Evolutionary conservation across 176 grass and related monocot species (phyloP), one percentile per base, ranked within the genome.

Genomic region (Phoenix dactylifera): DNA sequence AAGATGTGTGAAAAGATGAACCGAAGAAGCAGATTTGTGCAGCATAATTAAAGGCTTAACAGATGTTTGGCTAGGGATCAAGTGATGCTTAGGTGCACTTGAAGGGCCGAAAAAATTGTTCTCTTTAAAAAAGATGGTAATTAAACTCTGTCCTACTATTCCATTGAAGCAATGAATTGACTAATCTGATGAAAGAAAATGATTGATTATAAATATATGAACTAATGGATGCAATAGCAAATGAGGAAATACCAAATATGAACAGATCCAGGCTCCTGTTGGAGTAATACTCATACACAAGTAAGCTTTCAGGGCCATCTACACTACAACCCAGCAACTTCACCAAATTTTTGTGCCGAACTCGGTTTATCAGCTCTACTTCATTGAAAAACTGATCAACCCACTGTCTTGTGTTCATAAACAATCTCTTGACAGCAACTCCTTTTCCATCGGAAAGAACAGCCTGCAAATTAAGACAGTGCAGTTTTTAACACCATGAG

Each of bases 221-320:
- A 44, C 35, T 14, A 44, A 44, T 44, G 35, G 35, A 44, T 25
- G n/a, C 26, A 50, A 79, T 1, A 65, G 16, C 35, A 44, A 44
- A 44, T 14, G 5, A 39, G 53, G 30, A 53, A 26, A 68, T 76
- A 94, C 89, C 77, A 69, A 94, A 94, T 63, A 95, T 66, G 72
- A 95, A 95, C 51, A 85, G 67, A 62, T 95, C 81, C 39, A 95
- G 84, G 64, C 89, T 95, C 55, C 67, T 88, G 32, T 95, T 95
- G 50, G 70, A 72, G 68, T 88, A 88, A 80, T 82, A 88, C 75
- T 95, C 89, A 79, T 95, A 95, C 26, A 94, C 74, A 79, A 94
- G 89, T 51, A 94, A 76, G 54, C 84, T 88, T 54, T 95, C 89
- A 18, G 84, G 89, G 53, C 84, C 89, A 82, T 79, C 74, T 56